These are phyloP conservation scores for Luffa acutangula DNA, from an alignment of 306 rosid genomes.

Conservation along the genomic window DNA sequence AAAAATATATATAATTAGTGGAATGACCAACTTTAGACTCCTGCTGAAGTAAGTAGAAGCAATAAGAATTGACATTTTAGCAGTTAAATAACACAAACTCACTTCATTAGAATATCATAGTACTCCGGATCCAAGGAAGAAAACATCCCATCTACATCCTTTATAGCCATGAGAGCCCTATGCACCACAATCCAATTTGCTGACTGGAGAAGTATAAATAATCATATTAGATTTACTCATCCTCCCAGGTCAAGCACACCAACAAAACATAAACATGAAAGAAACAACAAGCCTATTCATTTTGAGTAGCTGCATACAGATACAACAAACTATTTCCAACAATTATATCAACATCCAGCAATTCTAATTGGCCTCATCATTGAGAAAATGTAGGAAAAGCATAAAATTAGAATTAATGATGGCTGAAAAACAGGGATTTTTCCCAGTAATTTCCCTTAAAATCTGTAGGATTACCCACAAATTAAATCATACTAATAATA, in stretches of 20 bases:
- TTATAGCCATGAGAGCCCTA: constrained; percentile 91
- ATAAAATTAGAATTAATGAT: neutral
- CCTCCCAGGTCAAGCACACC: neutral
- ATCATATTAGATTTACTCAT: neutral
- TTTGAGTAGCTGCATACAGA: neutral
- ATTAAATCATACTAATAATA: neutral
- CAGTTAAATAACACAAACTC: constrained; percentile 16
- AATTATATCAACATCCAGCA: neutral
- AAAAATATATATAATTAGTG: neutral
- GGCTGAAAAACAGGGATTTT: neutral
- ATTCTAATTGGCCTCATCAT: neutral
- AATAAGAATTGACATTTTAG: neutral
- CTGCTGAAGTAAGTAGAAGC: neutral
- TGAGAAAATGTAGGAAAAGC: neutral
- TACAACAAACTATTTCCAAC: neutral
- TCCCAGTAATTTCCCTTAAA: neutral
- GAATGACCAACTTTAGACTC: neutral
- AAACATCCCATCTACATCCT: constrained; percentile 89
- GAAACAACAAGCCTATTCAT: constrained; percentile 1
- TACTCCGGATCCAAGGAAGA: constrained; percentile 96
- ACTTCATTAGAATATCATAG: constrained; percentile 95
- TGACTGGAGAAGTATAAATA: constrained; percentile 36
- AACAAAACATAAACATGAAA: neutral
- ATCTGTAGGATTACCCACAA: neutral
- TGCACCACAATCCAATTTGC: constrained; percentile 95